Conservation (phyloP, 2,329 filamentous ascomycete genomes). For the Neofusicoccum sp. region DNA sequence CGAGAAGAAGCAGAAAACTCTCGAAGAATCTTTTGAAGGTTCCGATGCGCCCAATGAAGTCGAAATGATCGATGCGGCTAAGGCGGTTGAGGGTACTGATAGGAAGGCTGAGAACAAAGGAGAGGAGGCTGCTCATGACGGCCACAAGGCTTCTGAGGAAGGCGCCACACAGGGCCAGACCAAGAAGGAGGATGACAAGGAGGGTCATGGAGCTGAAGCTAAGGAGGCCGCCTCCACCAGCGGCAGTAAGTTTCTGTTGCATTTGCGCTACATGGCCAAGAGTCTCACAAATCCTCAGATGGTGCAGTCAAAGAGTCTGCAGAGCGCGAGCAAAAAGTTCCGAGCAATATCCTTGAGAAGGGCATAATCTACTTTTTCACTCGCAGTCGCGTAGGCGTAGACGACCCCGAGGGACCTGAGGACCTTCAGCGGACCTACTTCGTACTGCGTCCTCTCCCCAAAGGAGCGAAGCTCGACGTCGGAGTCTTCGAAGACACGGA, state of each 20-base stretch:
- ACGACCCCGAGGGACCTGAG: conserved; percentile 64
- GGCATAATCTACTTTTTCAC: conserved; percentile 91
- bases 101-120: conserved; percentile 26
- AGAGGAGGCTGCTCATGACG: background rate
- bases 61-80: conserved; percentile 25
- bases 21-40: conserved; percentile 50
- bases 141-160: conserved; percentile 9
- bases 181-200: conserved; percentile 7
- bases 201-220: background rate
- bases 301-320: conserved; percentile 51
- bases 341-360: conserved; percentile 74
- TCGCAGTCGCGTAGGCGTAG: conserved; percentile 70
- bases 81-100: conserved; percentile 20
- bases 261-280: background rate
- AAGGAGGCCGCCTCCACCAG: background rate
- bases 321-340: conserved; percentile 50
- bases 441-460: conserved; percentile 69
- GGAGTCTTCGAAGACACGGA: conserved; percentile 55
- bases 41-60: conserved; percentile 25
- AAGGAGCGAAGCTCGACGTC: conserved; percentile 65
- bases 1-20: conserved; percentile 50
- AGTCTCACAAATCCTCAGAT: conserved; percentile 11
- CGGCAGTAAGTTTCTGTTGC: background rate
- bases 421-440: conserved; percentile 80
- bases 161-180: conserved; percentile 27